phyloP scores from a whole-genome alignment of 768 basidiomycete species.

The Lentinula sp. region DNA sequence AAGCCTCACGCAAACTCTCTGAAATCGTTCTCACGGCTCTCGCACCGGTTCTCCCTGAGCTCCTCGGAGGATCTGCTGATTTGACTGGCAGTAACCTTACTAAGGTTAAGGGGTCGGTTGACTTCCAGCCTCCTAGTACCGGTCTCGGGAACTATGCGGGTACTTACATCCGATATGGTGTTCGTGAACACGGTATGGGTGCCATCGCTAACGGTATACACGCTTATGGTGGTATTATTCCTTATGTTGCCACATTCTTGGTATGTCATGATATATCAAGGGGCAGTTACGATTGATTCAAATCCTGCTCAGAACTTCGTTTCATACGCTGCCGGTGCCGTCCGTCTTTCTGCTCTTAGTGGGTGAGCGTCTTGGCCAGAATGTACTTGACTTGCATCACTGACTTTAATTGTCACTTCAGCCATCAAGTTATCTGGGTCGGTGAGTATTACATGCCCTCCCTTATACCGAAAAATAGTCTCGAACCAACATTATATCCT shows the following conservation, averaged over 20 bases:
- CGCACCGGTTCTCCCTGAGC: slow-evolving; percentile 71
- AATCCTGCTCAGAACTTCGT: slow-evolving; percentile 69
- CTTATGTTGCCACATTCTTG: slow-evolving; percentile 90
- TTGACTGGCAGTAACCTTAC: slow-evolving; percentile 91
- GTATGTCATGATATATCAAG: slow-evolving; percentile 24
- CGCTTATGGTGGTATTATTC: slow-evolving; percentile 89
- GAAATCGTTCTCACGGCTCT: slow-evolving; percentile 82
- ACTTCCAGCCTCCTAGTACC: slow-evolving; percentile 90
- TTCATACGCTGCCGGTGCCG: slow-evolving; percentile 89
- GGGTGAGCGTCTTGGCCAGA: slow-evolving; percentile 12
- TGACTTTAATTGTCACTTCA: neutral
- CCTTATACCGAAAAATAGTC: too few relatives aligned
- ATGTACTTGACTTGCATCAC: neutral
- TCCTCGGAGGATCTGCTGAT: slow-evolving; percentile 87
- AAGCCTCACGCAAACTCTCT: slow-evolving; percentile 89
- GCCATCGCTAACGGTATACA: slow-evolving; percentile 89
- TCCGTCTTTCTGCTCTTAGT: slow-evolving; percentile 85
- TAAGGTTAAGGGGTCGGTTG: slow-evolving; percentile 74
- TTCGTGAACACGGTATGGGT: slow-evolving; percentile 96
- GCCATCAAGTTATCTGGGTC: slow-evolving; percentile 91
- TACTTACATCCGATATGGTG: slow-evolving; percentile 92
- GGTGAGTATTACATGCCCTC: slow-evolving; percentile 40
- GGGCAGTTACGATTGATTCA: neutral
- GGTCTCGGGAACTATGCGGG: slow-evolving; percentile 81
- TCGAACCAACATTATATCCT: neutral